Base-by-base conservation (phyloP, 2,329 filamentous ascomycete genomes). In the Fusarium newnesense region DNA sequence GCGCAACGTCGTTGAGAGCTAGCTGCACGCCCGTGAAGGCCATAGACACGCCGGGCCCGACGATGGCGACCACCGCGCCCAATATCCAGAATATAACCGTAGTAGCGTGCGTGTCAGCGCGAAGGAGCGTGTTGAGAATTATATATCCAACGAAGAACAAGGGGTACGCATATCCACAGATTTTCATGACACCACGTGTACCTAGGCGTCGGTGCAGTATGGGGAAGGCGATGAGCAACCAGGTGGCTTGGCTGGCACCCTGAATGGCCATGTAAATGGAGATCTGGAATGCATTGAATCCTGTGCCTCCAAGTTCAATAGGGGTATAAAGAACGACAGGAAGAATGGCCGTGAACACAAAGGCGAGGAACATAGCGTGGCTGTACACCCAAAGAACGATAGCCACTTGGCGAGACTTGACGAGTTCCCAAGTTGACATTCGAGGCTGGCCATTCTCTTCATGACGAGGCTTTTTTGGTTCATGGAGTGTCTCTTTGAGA, bases 211-310 rank as follows among this genome's bases (percentile, higher is more conserved):
- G 84, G 77, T 96, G 93, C 3, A 96, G 80, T 1, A 85, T 83
- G 2, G 93, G 93, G 77, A 96, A 95, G 37, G 87, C 84, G 19
- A 94, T 70, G 1, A 96, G 84, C 4, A 94, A 87, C 93, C 93
- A 96, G 11, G 88, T 64, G 2, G 92, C 89, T 80, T 96, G 94
- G 8, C 89, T 86, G 21, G 88, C 82, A 18, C 94, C 94, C 28
- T 86, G 88, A 3, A 91, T 64, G 4, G 86, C 89, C 83, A 96
- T 88, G 81, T 92, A 88, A 5, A 90, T 75, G 3, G 92, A 91
- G 70, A 95, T 96, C 59, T 89, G 86, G 8, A 87, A 78, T 0
- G 91, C 84, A 0, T 85, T 81, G 79, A 95, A 92, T 6, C 86
- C 88, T 53, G 91, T 87, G 1, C 94, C 94, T 39, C 93, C 93